These are phyloP conservation scores for Clonostachys sp. DNA, from an alignment of 2,329 filamentous ascomycete genomes.

Conservation along the genomic window DNA sequence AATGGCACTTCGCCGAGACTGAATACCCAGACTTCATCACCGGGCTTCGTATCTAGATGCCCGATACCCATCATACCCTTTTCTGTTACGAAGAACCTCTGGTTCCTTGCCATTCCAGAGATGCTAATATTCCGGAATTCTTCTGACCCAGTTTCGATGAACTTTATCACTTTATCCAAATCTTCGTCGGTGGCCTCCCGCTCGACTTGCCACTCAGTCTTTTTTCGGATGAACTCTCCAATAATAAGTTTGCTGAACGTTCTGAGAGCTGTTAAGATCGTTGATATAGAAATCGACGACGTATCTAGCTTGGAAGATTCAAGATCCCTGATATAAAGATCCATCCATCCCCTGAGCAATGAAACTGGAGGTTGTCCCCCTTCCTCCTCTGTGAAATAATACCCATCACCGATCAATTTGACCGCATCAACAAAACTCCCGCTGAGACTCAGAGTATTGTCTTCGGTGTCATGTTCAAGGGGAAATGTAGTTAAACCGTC, in stretches of 20 bases:
- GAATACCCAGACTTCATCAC: slow-evolving; percentile 18
- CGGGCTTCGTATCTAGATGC: slow-evolving; percentile 10
- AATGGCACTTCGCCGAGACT: slow-evolving; percentile 18
- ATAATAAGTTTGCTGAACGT: not conserved
- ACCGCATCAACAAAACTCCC: not conserved
- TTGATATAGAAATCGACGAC: too few species aligned
- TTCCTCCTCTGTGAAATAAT: too few species aligned
- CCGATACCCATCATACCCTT: slow-evolving; percentile 20
- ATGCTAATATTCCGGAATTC: slow-evolving; percentile 4
- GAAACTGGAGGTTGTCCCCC: not conserved
- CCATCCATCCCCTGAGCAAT: not conserved
- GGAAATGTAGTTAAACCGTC: not conserved
- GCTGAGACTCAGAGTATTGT: not conserved
- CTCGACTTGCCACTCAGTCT: not conserved
- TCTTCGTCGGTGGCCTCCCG: not conserved
- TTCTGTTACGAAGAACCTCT: slow-evolving; percentile 17
- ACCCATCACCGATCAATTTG: not conserved
- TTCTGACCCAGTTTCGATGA: slow-evolving; percentile 1
- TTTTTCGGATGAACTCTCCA: not conserved
- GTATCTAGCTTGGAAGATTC: not conserved
- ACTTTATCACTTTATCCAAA: slow-evolving; percentile 7
- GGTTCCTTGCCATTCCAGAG: slow-evolving; percentile 10
- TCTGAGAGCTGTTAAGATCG: not conserved
- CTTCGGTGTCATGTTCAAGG: not conserved
- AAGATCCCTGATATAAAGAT: not conserved